Conservation (phyloP, 176 grass and related monocot genomes). For the Eleusine indica region DNA sequence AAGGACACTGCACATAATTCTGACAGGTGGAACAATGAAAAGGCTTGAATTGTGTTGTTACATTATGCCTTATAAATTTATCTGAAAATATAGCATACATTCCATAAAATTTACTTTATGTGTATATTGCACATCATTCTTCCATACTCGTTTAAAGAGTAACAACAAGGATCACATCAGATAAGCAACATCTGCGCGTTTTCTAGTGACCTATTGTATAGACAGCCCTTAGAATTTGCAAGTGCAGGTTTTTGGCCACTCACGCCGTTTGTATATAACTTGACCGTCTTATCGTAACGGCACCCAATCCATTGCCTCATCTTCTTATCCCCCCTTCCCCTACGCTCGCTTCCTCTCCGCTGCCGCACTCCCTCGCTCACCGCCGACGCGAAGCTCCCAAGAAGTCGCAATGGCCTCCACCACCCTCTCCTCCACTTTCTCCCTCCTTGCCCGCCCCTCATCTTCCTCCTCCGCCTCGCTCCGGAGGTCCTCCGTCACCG, state of each 20-base stretch:
- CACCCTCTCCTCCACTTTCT: slow-evolving; percentile 62
- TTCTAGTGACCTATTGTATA: too few species aligned
- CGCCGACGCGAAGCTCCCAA: not conserved
- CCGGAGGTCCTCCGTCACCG: slow-evolving; percentile 33
- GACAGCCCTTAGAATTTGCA: too few species aligned
- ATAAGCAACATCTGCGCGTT: too few species aligned
- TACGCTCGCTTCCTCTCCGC: not conserved
- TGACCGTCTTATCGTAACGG: slow-evolving; percentile 20
- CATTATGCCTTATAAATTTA: too few species aligned
- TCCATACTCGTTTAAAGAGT: too few species aligned
- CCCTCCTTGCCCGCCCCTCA: slow-evolving; percentile 58
- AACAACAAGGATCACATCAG: too few species aligned
- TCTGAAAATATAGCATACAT: too few species aligned
- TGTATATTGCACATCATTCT: too few species aligned
- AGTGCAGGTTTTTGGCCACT: slow-evolving; percentile 5
- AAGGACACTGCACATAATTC: too few species aligned
- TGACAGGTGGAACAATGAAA: too few species aligned
- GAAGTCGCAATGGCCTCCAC: slow-evolving; percentile 52
- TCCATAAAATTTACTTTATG: too few species aligned
- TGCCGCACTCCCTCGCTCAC: slow-evolving; percentile 1
- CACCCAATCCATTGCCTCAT: slow-evolving; percentile 31
- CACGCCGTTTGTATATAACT: slow-evolving; percentile 11
- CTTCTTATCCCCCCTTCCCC: slow-evolving; percentile 46
- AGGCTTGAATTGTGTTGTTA: too few species aligned
- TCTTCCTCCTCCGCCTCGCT: slow-evolving; percentile 35